Evolutionary conservation across 1,284 basidiomycete genomes (phyloP), one percentile per base, ranked within the genome.

Genomic region (Rhodotorula sp.): DNA sequence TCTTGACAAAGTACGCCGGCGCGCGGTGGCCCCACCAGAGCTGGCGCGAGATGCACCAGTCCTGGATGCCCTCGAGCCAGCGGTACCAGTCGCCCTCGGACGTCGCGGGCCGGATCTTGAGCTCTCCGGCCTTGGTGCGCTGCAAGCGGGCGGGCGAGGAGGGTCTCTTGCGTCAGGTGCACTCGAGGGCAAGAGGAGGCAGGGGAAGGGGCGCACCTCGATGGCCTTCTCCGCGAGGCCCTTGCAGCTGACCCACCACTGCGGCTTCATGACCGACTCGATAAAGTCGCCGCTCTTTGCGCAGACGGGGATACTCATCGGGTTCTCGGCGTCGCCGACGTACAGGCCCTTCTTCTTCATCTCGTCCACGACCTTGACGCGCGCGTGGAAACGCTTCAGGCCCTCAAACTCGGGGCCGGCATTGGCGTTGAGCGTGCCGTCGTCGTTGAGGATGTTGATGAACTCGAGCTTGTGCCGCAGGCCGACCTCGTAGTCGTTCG

Each of bases 21-120:
- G 90, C 91, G 73, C 96, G 88, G 82, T 99, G 97, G 61, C 97
- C 96, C 96, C 96, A 99, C 97, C 97, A 99, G 22, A 99, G 86
- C 81, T 99, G 97, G 71, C 97, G 91, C 15, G 95, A 98, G 78
- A 99, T 91, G 84, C 97, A 99, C 97, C 97, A 99, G 81, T 99
- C 97, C 82, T 98, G 94, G 78, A 97, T 94, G 78, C 88, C 89
- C 77, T 96, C 94, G 73, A 99, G 85, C 97, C 97, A 99, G 71
- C 93, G 87, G 82, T 91, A 95, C 94, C 96, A 99, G 70, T 99
- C 96, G 64, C 88, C 88, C 80, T 97, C 94, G 19, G 91, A 95
- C 60, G 87, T 85, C 79, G 91, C 91, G 4, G 97, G 97, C 32
- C 86, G 84, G 77, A 99, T 94, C 67, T 85, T 79, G 64, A 97